Percentiles rank a stretch among this genome's conserved stretches.
Evolutionary conservation across 2,329 filamentous ascomycete genomes (phyloP).

Genomic region (Cladosporium sp.): DNA sequence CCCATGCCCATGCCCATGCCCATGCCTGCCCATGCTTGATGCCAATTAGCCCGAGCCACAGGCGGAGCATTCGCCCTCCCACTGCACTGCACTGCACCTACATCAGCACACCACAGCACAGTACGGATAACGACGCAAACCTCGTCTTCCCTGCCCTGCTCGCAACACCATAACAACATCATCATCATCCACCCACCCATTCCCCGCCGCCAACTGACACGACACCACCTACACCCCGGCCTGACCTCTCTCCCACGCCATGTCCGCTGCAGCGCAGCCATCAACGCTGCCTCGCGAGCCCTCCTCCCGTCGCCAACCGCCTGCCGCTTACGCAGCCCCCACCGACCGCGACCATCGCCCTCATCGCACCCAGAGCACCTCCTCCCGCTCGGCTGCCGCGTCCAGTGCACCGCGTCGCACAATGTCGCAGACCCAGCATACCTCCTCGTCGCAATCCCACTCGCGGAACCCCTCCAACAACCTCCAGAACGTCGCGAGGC

Average conservation of each 20-base stretch:
- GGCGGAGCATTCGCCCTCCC: background rate
- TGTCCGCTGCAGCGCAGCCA: conserved; percentile 48
- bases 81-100: background rate
- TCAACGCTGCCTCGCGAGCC: conserved; percentile 52
- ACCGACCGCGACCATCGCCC: conserved; percentile 47
- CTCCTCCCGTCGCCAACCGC: conserved; percentile 49
- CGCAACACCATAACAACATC: too few species aligned
- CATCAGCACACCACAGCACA: background rate
- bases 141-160: background rate
- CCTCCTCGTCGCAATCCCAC: conserved; percentile 30
- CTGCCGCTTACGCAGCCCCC: conserved; percentile 46
- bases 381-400: conserved; percentile 32
- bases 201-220: background rate
- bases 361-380: conserved; percentile 42
- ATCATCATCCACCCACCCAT: background rate
- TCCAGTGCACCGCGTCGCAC: conserved; percentile 39
- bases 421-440: conserved; percentile 33
- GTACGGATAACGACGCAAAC: background rate
- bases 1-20: background rate
- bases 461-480: conserved; percentile 46
- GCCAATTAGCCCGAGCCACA: background rate
- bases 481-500: conserved; percentile 57
- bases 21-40: background rate
- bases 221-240: conserved; percentile 30
- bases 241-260: conserved; percentile 33